Percentiles rank a stretch among this genome's conserved stretches.
Evolutionary conservation across 2,329 filamentous ascomycete genomes (phyloP).

Genomic region (Hypoxylon sp.): DNA sequence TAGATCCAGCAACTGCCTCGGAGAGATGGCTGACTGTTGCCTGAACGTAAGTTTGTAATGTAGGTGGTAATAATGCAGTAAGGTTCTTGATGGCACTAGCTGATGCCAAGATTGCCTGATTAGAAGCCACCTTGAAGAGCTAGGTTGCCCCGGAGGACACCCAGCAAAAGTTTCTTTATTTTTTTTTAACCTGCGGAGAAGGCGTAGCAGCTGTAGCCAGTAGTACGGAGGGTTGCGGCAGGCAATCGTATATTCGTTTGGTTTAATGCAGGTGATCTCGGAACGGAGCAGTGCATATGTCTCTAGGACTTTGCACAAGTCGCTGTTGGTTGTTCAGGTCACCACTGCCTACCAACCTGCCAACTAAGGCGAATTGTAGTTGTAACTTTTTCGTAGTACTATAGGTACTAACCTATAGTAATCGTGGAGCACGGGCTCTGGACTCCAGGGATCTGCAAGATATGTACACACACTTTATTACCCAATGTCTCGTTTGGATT

Average conservation of each 20-base stretch:
- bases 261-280: constrained; percentile 38
- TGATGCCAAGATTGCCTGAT: constrained; percentile 71
- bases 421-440: constrained; percentile 28
- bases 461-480: constrained; percentile 20
- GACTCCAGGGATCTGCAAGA: constrained; percentile 31
- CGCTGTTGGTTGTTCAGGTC: constrained; percentile 16
- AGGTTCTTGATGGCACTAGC: constrained; percentile 75
- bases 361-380: constrained; percentile 18
- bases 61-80: constrained; percentile 64
- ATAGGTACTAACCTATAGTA: constrained; percentile 26
- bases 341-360: constrained; percentile 7
- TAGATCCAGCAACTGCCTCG: constrained; percentile 63
- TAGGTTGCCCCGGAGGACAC: constrained; percentile 60
- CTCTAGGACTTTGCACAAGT: constrained; percentile 40
- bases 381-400: constrained; percentile 26
- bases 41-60: constrained; percentile 69
- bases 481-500: constrained; percentile 8
- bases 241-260: constrained; percentile 36
- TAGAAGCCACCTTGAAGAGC: constrained; percentile 73
- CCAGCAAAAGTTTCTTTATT: constrained; percentile 47
- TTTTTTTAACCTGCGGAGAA: constrained; percentile 47
- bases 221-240: constrained; percentile 43
- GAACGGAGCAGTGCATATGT: constrained; percentile 41
- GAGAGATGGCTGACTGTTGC: constrained; percentile 66
- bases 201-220: constrained; percentile 36